Conservation (phyloP, 768 basidiomycete genomes). For the Basidioascus undulatus region DNA sequence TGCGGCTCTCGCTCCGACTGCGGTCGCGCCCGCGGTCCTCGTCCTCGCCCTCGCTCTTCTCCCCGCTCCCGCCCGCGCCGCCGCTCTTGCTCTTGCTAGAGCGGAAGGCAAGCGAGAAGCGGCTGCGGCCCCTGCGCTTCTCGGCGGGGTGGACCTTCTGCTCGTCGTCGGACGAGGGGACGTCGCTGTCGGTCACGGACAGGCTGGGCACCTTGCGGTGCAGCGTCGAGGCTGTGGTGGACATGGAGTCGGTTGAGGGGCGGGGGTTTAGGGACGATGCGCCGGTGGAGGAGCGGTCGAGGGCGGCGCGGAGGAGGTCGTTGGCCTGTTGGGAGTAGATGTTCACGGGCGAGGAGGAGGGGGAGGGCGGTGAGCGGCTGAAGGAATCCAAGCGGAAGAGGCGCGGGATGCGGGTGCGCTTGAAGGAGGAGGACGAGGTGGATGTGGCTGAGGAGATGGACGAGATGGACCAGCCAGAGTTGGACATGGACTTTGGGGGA, state of each 20-base stretch:
- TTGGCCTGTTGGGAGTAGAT: constrained; percentile 19
- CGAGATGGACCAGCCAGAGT: background rate
- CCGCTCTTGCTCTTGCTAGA: constrained; percentile 48
- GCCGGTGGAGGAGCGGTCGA: constrained; percentile 26
- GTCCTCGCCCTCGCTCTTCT: background rate
- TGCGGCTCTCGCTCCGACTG: constrained; percentile 3
- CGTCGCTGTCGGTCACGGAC: constrained; percentile 19
- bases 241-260: constrained; percentile 6
- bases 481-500: background rate
- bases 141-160: constrained; percentile 19
- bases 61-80: constrained; percentile 30
- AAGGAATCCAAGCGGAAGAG: background rate
- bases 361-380: background rate
- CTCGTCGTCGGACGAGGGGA: constrained; percentile 17
- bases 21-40: constrained; percentile 21
- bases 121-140: constrained; percentile 22
- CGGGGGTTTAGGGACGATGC: constrained; percentile 9
- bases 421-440: background rate
- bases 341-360: background rate
- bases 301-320: constrained; percentile 26
- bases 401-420: background rate
- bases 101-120: constrained; percentile 38
- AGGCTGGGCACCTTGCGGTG: background rate
- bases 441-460: background rate
- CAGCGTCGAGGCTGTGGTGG: constrained; percentile 2